Base-by-base conservation (phyloP, 1,139 yeast genomes). In the Protomyces pachydermus region DNA sequence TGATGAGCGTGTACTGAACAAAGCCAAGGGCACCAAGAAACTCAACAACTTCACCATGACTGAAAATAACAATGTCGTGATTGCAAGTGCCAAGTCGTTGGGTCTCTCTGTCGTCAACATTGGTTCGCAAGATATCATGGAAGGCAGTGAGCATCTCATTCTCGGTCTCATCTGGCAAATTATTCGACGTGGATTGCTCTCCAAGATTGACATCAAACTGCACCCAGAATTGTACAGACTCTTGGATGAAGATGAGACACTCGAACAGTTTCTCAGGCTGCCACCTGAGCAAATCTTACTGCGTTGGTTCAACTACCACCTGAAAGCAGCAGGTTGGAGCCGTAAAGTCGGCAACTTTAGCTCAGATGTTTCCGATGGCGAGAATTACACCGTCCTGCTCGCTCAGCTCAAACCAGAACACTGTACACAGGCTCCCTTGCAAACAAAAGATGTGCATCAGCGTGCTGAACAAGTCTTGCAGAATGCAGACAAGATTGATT, bases 91-190 rank as follows among this genome's bases (percentile, higher is more conserved):
- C 50, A 93, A 93, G 79, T 98, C 98, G 64, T 93, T 93, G 77
- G 93, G 98, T 80, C 89, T 93, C 64, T 60, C 66, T 8, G 98
- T 93, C 60, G 98, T 95, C 61, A 93, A 93, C 74, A 98, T 93
- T 60, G 98, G 93, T 72, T 88, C 98, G 3, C 98, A 93, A 75
- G 98, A 93, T 76, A 89, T 93, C 67, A 91, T 91, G 71, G 98
- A 91, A 71, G 98, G 99, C 71, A 89, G 88, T 71, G 99, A 93
- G 77, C 98, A 93, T 76, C 83, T 93, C 75, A 90, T 93, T 69
- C 80, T 93, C 70, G 99, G 99, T 67, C 82, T 95, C 67, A 91
- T 93, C 71, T 93, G 99, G 99, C 99, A 93, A 79, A 88, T 95
- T 71, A 95, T 93, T 71, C 87, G 98, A 77, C 86, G 97, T 76